phyloP scores from a whole-genome alignment of 352 stramenopile genomes.

The Pythium dissotocum region DNA sequence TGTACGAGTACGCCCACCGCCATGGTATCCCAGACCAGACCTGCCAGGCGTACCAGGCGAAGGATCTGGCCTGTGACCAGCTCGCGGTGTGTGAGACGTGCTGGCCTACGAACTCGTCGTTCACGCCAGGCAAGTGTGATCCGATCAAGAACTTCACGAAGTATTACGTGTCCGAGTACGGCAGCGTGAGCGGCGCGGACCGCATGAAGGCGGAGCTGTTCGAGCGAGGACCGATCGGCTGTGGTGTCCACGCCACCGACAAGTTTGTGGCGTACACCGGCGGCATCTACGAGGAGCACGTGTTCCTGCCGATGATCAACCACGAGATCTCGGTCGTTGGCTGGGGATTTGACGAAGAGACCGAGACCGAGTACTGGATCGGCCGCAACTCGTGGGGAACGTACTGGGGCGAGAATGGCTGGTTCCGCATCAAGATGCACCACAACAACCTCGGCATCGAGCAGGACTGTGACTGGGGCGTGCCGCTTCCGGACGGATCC shows the following conservation, averaged over 20 bases:
- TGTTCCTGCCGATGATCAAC: slow-evolving; percentile 84
- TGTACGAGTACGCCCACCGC: slow-evolving; percentile 86
- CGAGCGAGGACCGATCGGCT: slow-evolving; percentile 90
- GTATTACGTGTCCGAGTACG: slow-evolving; percentile 91
- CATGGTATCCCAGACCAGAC: slow-evolving; percentile 92
- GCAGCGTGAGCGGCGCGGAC: slow-evolving; percentile 78
- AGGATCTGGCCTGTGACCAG: slow-evolving; percentile 75
- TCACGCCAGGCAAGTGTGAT: slow-evolving; percentile 80
- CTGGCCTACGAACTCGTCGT: slow-evolving; percentile 87
- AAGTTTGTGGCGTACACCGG: slow-evolving; percentile 83
- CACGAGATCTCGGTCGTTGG: slow-evolving; percentile 90
- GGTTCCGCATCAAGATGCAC: slow-evolving; percentile 91
- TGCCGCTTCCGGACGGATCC: slow-evolving; percentile 78
- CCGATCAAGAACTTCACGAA: slow-evolving; percentile 87
- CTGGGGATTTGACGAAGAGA: slow-evolving; percentile 87
- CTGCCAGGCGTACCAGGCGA: slow-evolving; percentile 91
- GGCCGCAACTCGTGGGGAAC: slow-evolving; percentile 92
- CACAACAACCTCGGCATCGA: slow-evolving; percentile 91
- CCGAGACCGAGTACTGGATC: slow-evolving; percentile 91
- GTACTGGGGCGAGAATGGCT: slow-evolving; percentile 93
- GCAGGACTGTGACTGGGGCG: slow-evolving; percentile 87
- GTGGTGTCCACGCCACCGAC: slow-evolving; percentile 81
- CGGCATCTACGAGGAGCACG: slow-evolving; percentile 83
- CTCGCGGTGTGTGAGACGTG: slow-evolving; percentile 87
- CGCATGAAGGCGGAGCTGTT: slow-evolving; percentile 93